Evolutionary conservation across 495 filamentous ascomycete genomes (phyloP).

Genomic region (Astrocystis sublimbata): DNA sequence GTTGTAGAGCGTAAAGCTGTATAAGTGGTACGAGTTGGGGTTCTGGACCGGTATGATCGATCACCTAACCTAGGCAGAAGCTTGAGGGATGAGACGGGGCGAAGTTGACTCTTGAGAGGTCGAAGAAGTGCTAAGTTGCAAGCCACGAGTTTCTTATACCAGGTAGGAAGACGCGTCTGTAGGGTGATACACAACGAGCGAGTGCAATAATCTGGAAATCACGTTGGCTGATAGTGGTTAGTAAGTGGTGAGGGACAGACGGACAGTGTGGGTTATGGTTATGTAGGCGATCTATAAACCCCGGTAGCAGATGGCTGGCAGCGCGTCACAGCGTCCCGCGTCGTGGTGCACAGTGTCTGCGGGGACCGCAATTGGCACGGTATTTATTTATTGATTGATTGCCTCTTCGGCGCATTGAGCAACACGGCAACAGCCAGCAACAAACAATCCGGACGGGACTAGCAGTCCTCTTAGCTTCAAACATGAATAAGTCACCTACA

Average conservation of each 20-base stretch:
- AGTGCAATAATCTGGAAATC: not conserved
- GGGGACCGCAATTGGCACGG: not conserved
- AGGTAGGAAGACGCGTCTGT: conserved; percentile 6
- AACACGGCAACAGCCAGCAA: not conserved
- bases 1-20: no score
- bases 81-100: not conserved
- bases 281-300: conserved; percentile 10
- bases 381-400: conserved; percentile 19
- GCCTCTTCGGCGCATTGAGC: not conserved
- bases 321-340: conserved; percentile 19
- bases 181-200: not conserved
- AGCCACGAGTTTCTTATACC: not conserved
- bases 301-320: conserved; percentile 3
- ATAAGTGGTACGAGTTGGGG: conserved; percentile 1
- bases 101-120: not conserved
- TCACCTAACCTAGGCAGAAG: not conserved
- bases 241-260: conserved; percentile 9
- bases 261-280: conserved; percentile 7
- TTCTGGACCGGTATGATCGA: not conserved
- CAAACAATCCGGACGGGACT: not conserved
- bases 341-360: conserved; percentile 16
- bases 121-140: not conserved
- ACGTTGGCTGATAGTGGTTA: not conserved
- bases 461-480: conserved; percentile 2
- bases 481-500: no score